Evolutionary conservation across 2,329 filamentous ascomycete genomes (phyloP).

Genomic region (Xylaria sp.): DNA sequence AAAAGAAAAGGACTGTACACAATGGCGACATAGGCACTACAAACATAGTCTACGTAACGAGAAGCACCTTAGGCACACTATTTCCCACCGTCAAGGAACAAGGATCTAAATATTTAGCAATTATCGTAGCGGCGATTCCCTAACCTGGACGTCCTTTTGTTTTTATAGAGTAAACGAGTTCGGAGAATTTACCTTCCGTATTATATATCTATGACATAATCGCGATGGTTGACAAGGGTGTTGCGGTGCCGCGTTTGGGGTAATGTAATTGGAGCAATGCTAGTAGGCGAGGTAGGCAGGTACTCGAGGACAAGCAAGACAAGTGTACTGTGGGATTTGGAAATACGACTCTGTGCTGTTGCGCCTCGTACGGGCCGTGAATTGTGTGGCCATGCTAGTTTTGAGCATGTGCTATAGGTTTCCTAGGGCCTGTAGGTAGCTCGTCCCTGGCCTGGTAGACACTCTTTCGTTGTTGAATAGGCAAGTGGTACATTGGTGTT

Average conservation of each 20-base stretch:
- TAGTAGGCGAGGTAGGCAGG: too few species aligned
- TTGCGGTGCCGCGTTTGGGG: background rate
- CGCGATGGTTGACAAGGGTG: background rate
- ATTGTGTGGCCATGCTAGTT: background rate
- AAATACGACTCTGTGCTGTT: too few species aligned
- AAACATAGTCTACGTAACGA: background rate
- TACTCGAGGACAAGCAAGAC: too few species aligned
- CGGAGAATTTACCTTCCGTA: background rate
- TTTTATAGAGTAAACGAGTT: background rate
- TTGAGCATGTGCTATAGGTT: background rate
- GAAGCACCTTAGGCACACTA: background rate
- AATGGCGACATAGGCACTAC: too few species aligned
- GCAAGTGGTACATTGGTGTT: too few species aligned
- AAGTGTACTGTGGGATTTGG: too few species aligned
- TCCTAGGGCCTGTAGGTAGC: background rate
- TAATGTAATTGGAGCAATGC: too few species aligned
- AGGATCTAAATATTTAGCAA: background rate
- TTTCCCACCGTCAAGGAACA: background rate
- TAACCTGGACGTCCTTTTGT: background rate
- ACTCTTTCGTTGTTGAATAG: background rate
- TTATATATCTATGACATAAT: background rate
- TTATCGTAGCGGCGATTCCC: background rate
- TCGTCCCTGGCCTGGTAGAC: background rate
- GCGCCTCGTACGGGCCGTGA: background rate
- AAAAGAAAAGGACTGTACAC: too few species aligned